Conservation (phyloP, 768 basidiomycete species). For the Suillus plorans region DNA sequence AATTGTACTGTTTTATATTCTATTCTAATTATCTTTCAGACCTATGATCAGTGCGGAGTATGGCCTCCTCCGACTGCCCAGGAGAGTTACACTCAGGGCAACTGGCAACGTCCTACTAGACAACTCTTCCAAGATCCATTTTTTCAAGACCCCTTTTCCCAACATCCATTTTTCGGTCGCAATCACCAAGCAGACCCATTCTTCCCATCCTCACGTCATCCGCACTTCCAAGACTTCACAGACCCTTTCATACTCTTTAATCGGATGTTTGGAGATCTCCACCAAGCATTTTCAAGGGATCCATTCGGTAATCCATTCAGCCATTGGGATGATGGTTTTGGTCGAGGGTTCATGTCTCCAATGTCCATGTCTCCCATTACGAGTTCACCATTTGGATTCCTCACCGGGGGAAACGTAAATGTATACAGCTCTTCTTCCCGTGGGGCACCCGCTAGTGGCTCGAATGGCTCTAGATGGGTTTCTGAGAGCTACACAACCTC, state of each 20-base stretch:
- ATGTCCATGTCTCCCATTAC: background rate
- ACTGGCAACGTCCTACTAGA: constrained; percentile 15
- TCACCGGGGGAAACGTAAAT: background rate
- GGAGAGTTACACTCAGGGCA: constrained; percentile 9
- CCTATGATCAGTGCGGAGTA: constrained; percentile 69
- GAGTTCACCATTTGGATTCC: background rate
- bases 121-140: constrained; percentile 20
- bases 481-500: constrained; percentile 58
- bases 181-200: constrained; percentile 28
- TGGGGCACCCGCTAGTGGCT: constrained; percentile 15
- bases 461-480: constrained; percentile 39
- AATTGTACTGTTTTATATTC: background rate
- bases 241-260: constrained; percentile 79
- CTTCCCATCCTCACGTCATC: constrained; percentile 19
- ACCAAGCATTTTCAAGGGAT: constrained; percentile 32
- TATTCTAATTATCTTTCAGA: constrained; percentile 31
- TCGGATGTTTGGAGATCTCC: constrained; percentile 60
- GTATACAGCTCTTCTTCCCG: background rate
- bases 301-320: constrained; percentile 33
- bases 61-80: constrained; percentile 64
- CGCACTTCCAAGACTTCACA: constrained; percentile 44
- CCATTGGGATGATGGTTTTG: constrained; percentile 16
- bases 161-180: constrained; percentile 19
- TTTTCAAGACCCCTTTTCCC: constrained; percentile 22
- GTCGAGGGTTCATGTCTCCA: constrained; percentile 4